phyloP scores from a whole-genome alignment of 805 yeast genomes.

The Ogataea ramenticola region DNA sequence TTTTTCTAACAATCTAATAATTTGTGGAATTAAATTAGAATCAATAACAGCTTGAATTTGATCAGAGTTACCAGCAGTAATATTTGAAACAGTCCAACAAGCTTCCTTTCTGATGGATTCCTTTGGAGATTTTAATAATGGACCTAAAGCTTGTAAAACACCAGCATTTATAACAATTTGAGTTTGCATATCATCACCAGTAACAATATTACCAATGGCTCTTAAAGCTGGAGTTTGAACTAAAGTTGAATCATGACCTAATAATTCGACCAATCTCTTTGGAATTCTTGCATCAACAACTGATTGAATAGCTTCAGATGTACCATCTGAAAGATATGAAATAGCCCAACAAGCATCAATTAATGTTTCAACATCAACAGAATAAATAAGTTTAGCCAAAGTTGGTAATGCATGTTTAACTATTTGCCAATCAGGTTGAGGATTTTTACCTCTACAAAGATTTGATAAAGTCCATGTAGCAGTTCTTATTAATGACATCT shows the following conservation, averaged over 20 bases:
- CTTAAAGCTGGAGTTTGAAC: slow-evolving; percentile 97
- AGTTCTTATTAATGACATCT: slow-evolving; percentile 86
- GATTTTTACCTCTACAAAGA: slow-evolving; percentile 92
- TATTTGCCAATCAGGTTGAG: slow-evolving; percentile 91
- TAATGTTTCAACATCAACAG: slow-evolving; percentile 86
- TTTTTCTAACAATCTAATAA: slow-evolving; percentile 62
- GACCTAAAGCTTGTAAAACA: slow-evolving; percentile 77
- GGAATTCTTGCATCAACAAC: slow-evolving; percentile 96
- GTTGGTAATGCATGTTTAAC: slow-evolving; percentile 88
- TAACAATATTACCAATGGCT: slow-evolving; percentile 96
- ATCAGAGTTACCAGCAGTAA: slow-evolving; percentile 93
- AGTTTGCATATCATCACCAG: slow-evolving; percentile 94
- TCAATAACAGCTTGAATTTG: slow-evolving; percentile 97
- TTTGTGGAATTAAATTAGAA: slow-evolving; percentile 87
- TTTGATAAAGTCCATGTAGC: slow-evolving; percentile 98
- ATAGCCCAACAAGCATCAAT: slow-evolving; percentile 99
- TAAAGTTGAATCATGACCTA: slow-evolving; percentile 73
- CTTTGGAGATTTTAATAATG: slow-evolving; percentile 73
- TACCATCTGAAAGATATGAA: slow-evolving; percentile 89
- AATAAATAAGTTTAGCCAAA: slow-evolving; percentile 81
- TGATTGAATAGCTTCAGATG: slow-evolving; percentile 89
- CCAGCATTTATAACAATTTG: slow-evolving; percentile 92
- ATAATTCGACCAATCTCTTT: slow-evolving; percentile 83
- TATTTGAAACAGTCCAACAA: slow-evolving; percentile 97
- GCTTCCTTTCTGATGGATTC: slow-evolving; percentile 95